phyloP scores from a whole-genome alignment of 202 grass and related monocot species.

The Tripidium arundinaceum region DNA sequence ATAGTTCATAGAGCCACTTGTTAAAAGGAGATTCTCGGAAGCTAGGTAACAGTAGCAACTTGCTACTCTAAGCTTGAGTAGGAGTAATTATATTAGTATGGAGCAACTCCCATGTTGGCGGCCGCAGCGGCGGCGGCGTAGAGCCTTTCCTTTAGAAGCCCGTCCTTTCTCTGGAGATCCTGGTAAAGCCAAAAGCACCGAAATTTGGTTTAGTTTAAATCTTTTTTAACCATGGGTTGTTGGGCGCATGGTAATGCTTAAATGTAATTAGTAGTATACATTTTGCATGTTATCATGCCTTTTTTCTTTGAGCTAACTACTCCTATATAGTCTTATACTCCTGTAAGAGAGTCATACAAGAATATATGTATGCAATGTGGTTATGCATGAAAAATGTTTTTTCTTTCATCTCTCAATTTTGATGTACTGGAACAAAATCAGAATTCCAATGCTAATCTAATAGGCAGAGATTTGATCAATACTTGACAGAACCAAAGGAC shows the following conservation, averaged over 20 bases:
- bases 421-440: not conserved
- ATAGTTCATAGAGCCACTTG: not conserved
- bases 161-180: slow-evolving; percentile 76
- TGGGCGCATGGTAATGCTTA: not conserved
- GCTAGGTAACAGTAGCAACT: not conserved
- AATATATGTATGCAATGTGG: not conserved
- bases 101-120: slow-evolving; percentile 80
- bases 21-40: too few relatives aligned
- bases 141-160: slow-evolving; percentile 77
- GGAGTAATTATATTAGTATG: slow-evolving; percentile 39
- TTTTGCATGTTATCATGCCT: not conserved
- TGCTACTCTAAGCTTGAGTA: slow-evolving; percentile 1
- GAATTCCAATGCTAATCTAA: not conserved
- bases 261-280: not conserved
- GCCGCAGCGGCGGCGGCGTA: slow-evolving; percentile 73
- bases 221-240: not conserved
- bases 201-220: not conserved
- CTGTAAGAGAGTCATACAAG: not conserved
- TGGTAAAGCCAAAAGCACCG: slow-evolving; percentile 7
- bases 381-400: not conserved
- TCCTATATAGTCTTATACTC: not conserved
- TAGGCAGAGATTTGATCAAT: not conserved
- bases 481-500: not conserved
- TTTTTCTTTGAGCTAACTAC: not conserved
- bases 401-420: not conserved